These are phyloP conservation scores for Oropetium thomaeum DNA, from an alignment of 176 grass and related monocot species.

Conservation along the genomic window DNA sequence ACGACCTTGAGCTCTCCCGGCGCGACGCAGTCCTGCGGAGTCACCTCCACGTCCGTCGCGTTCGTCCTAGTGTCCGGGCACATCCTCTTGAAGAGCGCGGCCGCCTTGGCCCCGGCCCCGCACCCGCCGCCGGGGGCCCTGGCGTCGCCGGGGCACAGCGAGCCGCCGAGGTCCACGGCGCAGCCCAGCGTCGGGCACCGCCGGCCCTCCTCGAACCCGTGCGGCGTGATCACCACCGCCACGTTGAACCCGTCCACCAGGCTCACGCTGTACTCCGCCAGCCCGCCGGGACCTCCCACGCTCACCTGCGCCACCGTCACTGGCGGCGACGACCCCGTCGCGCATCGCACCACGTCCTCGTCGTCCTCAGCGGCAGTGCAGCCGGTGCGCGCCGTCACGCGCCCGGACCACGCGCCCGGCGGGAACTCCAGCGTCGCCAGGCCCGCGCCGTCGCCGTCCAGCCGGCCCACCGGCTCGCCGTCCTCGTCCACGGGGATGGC, in stretches of 20 bases:
- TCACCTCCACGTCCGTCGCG: conserved; percentile 33
- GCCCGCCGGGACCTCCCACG: conserved; percentile 4
- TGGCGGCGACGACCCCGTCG: conserved; percentile 32
- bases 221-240: conserved; percentile 35
- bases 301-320: conserved; percentile 41
- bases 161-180: conserved; percentile 30
- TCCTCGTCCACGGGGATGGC: not conserved
- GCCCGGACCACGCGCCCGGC: conserved; percentile 27
- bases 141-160: not conserved
- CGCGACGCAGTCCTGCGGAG: conserved; percentile 33
- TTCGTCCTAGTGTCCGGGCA: conserved; percentile 47
- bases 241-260: conserved; percentile 63
- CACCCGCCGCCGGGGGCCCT: not conserved
- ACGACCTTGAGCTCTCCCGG: conserved; percentile 48
- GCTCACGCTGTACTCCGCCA: conserved; percentile 45
- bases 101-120: not conserved
- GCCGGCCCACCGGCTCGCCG: not conserved
- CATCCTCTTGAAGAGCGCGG: conserved; percentile 20
- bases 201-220: not conserved
- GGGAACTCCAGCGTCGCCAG: conserved; percentile 33
- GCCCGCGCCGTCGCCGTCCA: conserved; percentile 28
- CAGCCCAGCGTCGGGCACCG: conserved; percentile 43
- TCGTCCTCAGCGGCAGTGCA: not conserved
- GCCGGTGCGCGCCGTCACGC: conserved; percentile 40
- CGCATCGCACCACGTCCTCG: not conserved